A percentile compares a stretch with the other conserved stretches of the same genome.
These are phyloP conservation scores for Stachybotrys chlorohalonatus DNA, from an alignment of 2,329 filamentous ascomycete genomes.

Conservation along the genomic window DNA sequence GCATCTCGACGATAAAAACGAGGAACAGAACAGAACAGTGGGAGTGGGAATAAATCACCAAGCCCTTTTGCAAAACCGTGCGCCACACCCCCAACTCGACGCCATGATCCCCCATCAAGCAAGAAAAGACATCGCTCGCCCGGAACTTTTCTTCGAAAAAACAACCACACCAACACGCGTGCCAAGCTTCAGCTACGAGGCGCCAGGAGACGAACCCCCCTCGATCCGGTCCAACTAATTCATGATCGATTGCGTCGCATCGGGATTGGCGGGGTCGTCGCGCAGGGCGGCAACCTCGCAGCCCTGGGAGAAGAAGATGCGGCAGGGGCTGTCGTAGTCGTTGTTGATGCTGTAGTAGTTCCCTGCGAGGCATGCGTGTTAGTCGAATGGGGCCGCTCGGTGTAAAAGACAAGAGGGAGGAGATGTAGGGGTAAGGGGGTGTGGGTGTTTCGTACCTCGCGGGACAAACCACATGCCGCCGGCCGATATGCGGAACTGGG, in stretches of 20 bases:
- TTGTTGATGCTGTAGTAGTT: slow-evolving; percentile 93
- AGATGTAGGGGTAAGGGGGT: background rate
- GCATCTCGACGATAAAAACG: no score
- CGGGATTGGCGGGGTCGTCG: slow-evolving; percentile 12
- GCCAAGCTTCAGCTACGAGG: no score
- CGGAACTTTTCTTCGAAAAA: no score
- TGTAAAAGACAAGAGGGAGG: background rate
- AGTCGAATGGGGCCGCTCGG: no score
- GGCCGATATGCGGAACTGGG: slow-evolving; percentile 71
- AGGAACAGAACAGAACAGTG: no score
- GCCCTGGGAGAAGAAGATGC: slow-evolving; percentile 88
- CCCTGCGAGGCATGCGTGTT: slow-evolving; percentile 40
- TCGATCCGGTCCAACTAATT: background rate
- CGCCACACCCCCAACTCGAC: no score
- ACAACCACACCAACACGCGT: no score
- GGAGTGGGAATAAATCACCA: no score
- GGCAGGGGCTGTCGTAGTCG: slow-evolving; percentile 59
- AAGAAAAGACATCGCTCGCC: no score
- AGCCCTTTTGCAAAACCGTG: no score
- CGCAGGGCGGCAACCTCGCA: slow-evolving; percentile 44
- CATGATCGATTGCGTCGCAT: slow-evolving; percentile 6
- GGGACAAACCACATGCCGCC: slow-evolving; percentile 94
- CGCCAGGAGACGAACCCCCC: background rate
- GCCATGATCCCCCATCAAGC: no score
- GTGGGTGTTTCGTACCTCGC: slow-evolving; percentile 59